Base-by-base conservation (phyloP, 306 rosid species). In the Aeschynomene evenia region DNA sequence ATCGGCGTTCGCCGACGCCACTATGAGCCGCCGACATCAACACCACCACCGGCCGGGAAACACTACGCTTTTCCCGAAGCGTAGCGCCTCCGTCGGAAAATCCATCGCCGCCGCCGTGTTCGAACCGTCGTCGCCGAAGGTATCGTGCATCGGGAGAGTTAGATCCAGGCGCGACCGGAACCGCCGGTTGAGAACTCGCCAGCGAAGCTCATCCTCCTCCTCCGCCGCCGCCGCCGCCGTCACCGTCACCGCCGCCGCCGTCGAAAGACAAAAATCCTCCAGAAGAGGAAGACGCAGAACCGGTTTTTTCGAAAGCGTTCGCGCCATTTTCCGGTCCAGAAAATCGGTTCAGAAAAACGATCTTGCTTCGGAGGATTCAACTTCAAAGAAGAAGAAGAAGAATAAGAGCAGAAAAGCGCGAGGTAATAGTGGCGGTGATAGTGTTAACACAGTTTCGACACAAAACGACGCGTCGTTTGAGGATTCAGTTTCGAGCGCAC, bases 51-150 rank as follows among this genome's bases (percentile, higher is more conserved):
- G 84, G 40, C 75, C 40, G 1, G 86, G 75, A 6, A 92, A 82
- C 67, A 54, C 58, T 0, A 70, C 83, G 62, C 26, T 90, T 72
- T 90, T 94, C 54, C 97, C 97, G 2, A 94, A 87, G 59, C 83
- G 94, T 9, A 70, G 80, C 18, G 84, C 76, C 16, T 90, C 94
- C 4, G 65, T 57, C 6, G 83, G 85, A 4, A 90, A 88, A 80
- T 79, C 95, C 4, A 95, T 78, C 20, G 23, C 82, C 4, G 14
- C 84, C 18, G 21, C 76, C 19, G 29, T 87, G 70, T 24, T 75
- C 37, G 99, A 94, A 52, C 99, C 99, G 6, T 78, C 92, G 6
- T 94, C 99, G 9, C 99, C 99, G 7, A 94, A 94, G 82, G 99
- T 94, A 7, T 94, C 99, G 0, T 94, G 99, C 46, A 94, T 94